Evolutionary conservation across 1,139 yeast genomes (phyloP).

Genomic region (Sugiyamaella neomexicana): DNA sequence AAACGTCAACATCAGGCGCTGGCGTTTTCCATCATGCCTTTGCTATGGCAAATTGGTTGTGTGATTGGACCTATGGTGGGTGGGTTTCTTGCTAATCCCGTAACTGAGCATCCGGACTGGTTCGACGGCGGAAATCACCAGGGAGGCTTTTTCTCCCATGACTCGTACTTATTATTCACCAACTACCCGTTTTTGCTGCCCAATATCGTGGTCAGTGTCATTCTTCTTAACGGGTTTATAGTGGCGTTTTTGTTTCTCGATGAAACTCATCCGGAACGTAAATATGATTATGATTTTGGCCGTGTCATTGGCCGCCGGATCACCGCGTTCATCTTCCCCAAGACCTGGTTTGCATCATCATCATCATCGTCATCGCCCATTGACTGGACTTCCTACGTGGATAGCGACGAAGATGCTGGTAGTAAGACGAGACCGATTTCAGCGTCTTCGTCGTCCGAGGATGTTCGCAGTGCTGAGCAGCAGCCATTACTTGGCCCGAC

Average conservation of each 20-base stretch:
- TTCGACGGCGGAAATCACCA: slow-evolving; percentile 25
- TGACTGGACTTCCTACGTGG: not conserved
- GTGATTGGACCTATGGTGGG: slow-evolving; percentile 60
- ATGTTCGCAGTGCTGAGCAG: slow-evolving; percentile 14
- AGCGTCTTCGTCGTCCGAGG: slow-evolving; percentile 3
- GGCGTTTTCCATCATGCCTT: slow-evolving; percentile 60
- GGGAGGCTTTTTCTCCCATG: slow-evolving; percentile 39
- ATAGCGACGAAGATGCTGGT: not conserved
- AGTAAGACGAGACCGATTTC: not conserved
- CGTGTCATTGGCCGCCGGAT: slow-evolving; percentile 54
- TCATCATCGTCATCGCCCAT: too few relatives aligned
- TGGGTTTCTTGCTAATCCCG: slow-evolving; percentile 47
- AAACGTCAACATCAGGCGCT: slow-evolving; percentile 60
- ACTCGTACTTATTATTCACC: slow-evolving; percentile 39
- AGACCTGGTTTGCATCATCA: slow-evolving; percentile 6
- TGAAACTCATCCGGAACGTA: slow-evolving; percentile 55
- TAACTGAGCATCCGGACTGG: slow-evolving; percentile 37
- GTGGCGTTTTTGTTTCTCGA: slow-evolving; percentile 57
- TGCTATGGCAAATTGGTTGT: slow-evolving; percentile 59
- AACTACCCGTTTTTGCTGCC: slow-evolving; percentile 61
- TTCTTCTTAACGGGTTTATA: slow-evolving; percentile 38
- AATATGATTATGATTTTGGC: slow-evolving; percentile 51
- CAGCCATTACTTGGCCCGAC: slow-evolving; percentile 15
- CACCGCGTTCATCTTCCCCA: slow-evolving; percentile 37
- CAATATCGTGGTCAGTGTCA: slow-evolving; percentile 53